Base-by-base conservation (phyloP, 768 basidiomycete species). In the Suillus weaverae region DNA sequence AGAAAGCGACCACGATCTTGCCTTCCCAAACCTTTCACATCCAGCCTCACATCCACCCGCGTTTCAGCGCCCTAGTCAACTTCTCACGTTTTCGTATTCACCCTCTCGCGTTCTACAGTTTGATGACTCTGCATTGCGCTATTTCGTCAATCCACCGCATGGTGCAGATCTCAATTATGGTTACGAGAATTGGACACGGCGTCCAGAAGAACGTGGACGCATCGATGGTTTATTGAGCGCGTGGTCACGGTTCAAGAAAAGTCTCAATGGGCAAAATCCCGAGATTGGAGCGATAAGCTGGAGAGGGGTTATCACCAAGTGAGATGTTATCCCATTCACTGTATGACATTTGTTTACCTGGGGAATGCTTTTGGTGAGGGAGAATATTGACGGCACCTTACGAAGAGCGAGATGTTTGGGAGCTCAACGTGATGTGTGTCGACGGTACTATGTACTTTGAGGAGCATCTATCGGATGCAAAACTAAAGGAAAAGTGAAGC, bases 221-320 rank as follows among this genome's bases (percentile, higher is more conserved):
- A 73, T 94, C 14, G 93, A 94, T 69, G 77, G 82, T 2, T 80
- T 95, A 44, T 78, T 95, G 66, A 81, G 76, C 65, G 91, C 87
- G 0, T 81, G 85, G 69, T 79, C 78, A 59, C 81, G 79, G 60
- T 77, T 80, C 64, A 81, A 80, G 62, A 70, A 65, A 41, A 75
- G 73, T 65, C 70, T 79, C 60, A 61, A 64, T 35, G 64, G 69
- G 8, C 68, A 53, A 59, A 22, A 55, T 22, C 79, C 78, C 32
- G 85, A 84, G 62, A 80, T 89, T 33, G 84, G 81, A 1, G 83
- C 89, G 35, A 81, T 91, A 60, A 79, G 83, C 11, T 95, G 93
- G 93, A 81, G 93, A 70, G 93, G 93, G 13, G 83, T 94, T 61
- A 86, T 94, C 82, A 94, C 94, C 65, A 94, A 88, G 91, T 93